Conservation (phyloP, 2,329 filamentous ascomycete species). For the Coniochaeta prunicola region DNA sequence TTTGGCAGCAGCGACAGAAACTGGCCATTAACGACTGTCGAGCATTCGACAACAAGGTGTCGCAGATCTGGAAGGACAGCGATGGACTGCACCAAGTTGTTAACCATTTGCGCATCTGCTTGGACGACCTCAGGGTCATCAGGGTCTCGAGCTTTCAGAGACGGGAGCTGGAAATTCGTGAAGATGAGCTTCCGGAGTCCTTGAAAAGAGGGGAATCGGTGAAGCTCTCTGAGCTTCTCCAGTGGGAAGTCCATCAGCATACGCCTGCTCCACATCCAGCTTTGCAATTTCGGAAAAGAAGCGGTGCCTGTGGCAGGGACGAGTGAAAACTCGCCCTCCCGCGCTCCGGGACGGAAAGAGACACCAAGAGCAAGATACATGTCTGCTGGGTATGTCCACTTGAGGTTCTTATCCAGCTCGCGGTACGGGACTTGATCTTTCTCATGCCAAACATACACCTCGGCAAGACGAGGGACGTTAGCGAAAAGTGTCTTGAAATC, state of each 20-base stretch:
- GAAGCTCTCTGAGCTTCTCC: slow-evolving; percentile 42
- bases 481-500: slow-evolving; percentile 44
- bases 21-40: slow-evolving; percentile 59
- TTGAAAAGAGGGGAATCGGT: slow-evolving; percentile 49
- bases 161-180: slow-evolving; percentile 56
- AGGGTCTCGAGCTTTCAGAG: slow-evolving; percentile 28
- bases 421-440: slow-evolving; percentile 63
- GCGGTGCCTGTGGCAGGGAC: slow-evolving; percentile 30
- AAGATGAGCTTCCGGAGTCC: slow-evolving; percentile 49
- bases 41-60: slow-evolving; percentile 67
- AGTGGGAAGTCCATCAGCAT: slow-evolving; percentile 40
- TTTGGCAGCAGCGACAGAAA: slow-evolving; percentile 64
- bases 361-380: slow-evolving; percentile 58
- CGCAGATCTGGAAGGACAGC: slow-evolving; percentile 53
- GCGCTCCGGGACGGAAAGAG: background rate
- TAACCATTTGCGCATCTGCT: slow-evolving; percentile 21
- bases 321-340: background rate
- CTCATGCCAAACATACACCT: slow-evolving; percentile 65
- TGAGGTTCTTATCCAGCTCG: slow-evolving; percentile 44
- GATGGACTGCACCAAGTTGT: slow-evolving; percentile 37
- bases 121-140: slow-evolving; percentile 35
- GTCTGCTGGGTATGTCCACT: slow-evolving; percentile 62
- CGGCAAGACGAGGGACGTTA: slow-evolving; percentile 57
- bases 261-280: slow-evolving; percentile 57
- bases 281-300: slow-evolving; percentile 29